Conservation (phyloP, 331 rosid species). For the Malus hybrid region DNA sequence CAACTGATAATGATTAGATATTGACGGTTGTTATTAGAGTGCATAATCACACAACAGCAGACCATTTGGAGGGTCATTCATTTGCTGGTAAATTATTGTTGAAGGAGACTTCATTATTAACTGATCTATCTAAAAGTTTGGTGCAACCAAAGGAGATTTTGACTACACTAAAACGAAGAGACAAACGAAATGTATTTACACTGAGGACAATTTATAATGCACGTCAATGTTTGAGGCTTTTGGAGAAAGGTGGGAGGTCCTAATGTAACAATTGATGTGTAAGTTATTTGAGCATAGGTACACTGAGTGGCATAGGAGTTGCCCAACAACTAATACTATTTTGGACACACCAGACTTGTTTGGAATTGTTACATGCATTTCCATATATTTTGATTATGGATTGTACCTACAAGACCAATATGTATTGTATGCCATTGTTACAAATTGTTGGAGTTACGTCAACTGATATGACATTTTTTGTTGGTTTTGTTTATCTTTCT, state of each 20-base stretch:
- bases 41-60: no score
- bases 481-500: background rate
- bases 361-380: background rate
- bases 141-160: background rate
- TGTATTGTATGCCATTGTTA: background rate
- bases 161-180: background rate
- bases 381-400: background rate
- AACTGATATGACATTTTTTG: background rate
- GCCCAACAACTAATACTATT: no score
- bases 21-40: no score
- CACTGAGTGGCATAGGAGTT: no score
- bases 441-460: background rate
- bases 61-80: no score
- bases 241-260: no score
- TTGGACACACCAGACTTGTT: background rate
- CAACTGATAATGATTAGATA: no score
- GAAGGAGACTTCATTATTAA: background rate
- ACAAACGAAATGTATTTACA: background rate
- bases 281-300: no score
- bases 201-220: no score
- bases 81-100: no score
- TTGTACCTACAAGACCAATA: background rate
- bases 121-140: background rate
- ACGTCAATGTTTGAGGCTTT: no score
- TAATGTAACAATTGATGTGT: no score